Conservation (phyloP, 2,329 filamentous ascomycete genomes). For the Penicillium rolfsii region DNA sequence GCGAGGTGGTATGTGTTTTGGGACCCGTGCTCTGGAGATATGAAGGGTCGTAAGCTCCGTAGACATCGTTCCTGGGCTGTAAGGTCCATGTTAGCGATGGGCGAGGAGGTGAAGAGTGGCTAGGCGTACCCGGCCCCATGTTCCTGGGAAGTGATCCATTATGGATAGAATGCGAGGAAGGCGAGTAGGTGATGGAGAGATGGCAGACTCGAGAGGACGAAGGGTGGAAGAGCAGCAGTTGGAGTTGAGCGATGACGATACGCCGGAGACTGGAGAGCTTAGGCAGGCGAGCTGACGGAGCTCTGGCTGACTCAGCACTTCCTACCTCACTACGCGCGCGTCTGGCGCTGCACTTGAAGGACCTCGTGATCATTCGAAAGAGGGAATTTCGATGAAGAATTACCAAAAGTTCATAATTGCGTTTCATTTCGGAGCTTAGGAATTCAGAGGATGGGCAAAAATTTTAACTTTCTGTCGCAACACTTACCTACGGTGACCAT, state of each 20-base stretch:
- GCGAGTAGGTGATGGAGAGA: background rate
- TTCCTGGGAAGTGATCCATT: conserved; percentile 69
- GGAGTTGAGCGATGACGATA: conserved; percentile 27
- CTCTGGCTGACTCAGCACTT: conserved; percentile 31
- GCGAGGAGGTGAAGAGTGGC: conserved; percentile 14
- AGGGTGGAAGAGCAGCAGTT: conserved; percentile 13
- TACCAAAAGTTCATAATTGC: background rate
- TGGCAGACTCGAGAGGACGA: conserved; percentile 4
- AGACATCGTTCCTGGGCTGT: conserved; percentile 95
- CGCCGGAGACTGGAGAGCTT: conserved; percentile 18
- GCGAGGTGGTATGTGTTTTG: conserved; percentile 85
- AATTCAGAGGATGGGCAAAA: background rate
- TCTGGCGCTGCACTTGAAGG: background rate
- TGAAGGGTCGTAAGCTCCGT: conserved; percentile 87
- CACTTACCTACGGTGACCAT: background rate
- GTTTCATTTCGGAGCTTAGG: background rate
- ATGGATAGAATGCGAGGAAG: conserved; percentile 27
- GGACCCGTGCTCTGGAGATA: conserved; percentile 74
- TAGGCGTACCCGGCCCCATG: conserved; percentile 63
- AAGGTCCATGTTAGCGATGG: conserved; percentile 39
- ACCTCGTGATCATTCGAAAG: background rate
- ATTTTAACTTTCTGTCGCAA: background rate
- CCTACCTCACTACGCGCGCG: background rate
- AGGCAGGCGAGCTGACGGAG: conserved; percentile 47
- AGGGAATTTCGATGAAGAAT: too few species aligned